phyloP scores from a whole-genome alignment of 306 rosid species.

The Prunus armeniaca region DNA sequence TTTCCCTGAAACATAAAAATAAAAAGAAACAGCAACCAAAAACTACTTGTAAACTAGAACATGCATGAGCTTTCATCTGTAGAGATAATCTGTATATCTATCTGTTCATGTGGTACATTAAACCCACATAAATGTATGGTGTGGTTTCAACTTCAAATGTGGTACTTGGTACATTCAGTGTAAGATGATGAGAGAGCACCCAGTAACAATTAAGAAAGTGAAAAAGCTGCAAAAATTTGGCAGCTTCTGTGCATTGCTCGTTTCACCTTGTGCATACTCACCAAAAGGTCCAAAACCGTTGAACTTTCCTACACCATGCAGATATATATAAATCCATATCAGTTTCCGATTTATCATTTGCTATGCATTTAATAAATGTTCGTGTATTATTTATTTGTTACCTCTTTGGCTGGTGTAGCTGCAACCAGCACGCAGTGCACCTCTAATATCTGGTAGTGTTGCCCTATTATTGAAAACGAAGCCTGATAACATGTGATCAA shows the following conservation, averaged over 20 bases:
- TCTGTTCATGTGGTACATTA: background rate
- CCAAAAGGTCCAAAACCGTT: slow-evolving; percentile 37
- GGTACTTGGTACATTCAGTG: background rate
- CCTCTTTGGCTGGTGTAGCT: slow-evolving; percentile 52
- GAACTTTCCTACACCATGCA: slow-evolving; percentile 46
- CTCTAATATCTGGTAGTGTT: slow-evolving; percentile 46
- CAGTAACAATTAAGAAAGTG: slow-evolving; percentile 8
- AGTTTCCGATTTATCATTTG: background rate
- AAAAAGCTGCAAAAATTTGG: slow-evolving; percentile 14
- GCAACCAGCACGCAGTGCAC: slow-evolving; percentile 56
- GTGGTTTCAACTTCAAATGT: background rate
- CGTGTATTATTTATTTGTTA: slow-evolving; percentile 3
- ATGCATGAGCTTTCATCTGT: background rate
- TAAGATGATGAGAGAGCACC: slow-evolving; percentile 3
- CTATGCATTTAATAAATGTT: background rate
- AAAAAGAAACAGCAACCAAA: background rate
- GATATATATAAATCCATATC: background rate
- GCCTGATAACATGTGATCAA: slow-evolving; percentile 43
- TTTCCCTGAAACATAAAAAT: too few species aligned
- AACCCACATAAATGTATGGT: background rate
- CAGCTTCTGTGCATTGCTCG: slow-evolving; percentile 30
- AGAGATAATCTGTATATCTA: background rate
- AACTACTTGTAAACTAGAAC: background rate
- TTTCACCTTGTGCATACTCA: slow-evolving; percentile 42
- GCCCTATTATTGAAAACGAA: slow-evolving; percentile 65